Evolutionary conservation across 2,329 filamentous ascomycete genomes (phyloP), one percentile per base, ranked within the genome.

Genomic region (Botrytis medusae): DNA sequence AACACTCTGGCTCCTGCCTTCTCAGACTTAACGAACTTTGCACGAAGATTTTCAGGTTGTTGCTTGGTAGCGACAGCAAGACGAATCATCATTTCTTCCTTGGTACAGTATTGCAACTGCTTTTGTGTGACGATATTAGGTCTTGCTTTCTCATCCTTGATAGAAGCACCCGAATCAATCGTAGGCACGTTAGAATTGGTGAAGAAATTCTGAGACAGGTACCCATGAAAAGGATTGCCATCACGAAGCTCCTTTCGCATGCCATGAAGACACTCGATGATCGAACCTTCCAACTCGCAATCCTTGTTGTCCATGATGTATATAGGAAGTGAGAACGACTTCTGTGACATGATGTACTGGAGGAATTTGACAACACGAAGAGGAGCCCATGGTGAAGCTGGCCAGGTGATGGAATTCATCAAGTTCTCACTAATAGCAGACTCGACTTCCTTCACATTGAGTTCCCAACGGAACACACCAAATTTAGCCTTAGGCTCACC

Each of bases 131-230:
- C 48, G 10, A 51, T 51, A 4, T n/a, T 14, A 0, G 48, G 48
- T n/a, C 25, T 25, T 14, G 7, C 25, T n/a, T 4, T 51, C 4
- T 10, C 4, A 14, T 12, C 48, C 25, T 51, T 51, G 25, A 51
- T 51, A 4, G 25, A 51, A 9, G 48, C 0, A 25, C 25, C 10
- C 1, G 48, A 51, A 14, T 51, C 48, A 51, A 51, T n/a, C 3
- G 25, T n/a, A n/a, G 25, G 48, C 1, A 14, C 10, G 10, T n/a
- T 25, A 10, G 0, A 6, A 9, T 51, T 51, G 46, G 2, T 6
- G 0, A 1, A 1, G 4, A 51, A n/a, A 14, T 51, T 14, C 6
- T n/a, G 25, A 7, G 48, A 25, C 1, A 51, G 5, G 5, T 51
- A 51, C n/a, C 1, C 25, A n/a, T 10, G 25, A 4, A 51, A 51